Evolutionary conservation across 1,284 basidiomycete genomes (phyloP).

Genomic region (Gomphus sp.): DNA sequence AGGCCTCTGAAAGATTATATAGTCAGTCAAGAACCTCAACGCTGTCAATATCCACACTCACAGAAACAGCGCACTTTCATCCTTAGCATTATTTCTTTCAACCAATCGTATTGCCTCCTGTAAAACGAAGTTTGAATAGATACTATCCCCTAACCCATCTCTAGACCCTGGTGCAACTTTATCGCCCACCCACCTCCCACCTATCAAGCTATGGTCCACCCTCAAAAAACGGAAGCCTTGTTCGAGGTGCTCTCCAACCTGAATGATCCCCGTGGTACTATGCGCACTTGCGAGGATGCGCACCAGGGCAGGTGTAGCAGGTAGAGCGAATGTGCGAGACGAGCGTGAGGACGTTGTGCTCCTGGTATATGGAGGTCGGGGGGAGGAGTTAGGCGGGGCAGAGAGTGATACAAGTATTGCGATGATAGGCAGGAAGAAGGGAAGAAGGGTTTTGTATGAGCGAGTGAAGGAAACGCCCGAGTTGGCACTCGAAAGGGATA

Average conservation of each 20-base stretch:
- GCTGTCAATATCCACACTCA: slow-evolving; percentile 24
- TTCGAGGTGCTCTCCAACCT: slow-evolving; percentile 62
- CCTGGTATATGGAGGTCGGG: slow-evolving; percentile 17
- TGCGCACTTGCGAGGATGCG: slow-evolving; percentile 60
- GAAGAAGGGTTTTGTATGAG: slow-evolving; percentile 4
- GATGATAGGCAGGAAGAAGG: slow-evolving; percentile 19
- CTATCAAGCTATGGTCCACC: slow-evolving; percentile 81
- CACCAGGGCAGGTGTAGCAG: slow-evolving; percentile 41
- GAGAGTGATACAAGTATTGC: slow-evolving; percentile 25
- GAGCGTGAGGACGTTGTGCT: slow-evolving; percentile 28
- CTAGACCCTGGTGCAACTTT: slow-evolving; percentile 30
- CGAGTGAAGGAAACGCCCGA: background rate
- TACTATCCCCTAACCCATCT: slow-evolving; percentile 57
- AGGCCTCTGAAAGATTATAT: slow-evolving; percentile 58
- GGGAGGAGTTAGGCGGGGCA: slow-evolving; percentile 27
- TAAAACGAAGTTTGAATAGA: slow-evolving; percentile 76
- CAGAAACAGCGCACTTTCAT: slow-evolving; percentile 57
- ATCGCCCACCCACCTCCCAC: slow-evolving; percentile 75
- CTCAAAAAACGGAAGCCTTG: slow-evolving; percentile 72
- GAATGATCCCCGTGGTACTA: slow-evolving; percentile 69
- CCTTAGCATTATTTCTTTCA: slow-evolving; percentile 26
- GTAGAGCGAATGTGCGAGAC: slow-evolving; percentile 48
- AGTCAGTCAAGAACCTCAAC: background rate
- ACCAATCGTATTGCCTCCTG: slow-evolving; percentile 75
- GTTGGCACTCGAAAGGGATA: background rate